Base-by-base conservation (phyloP, 2,329 filamentous ascomycete genomes). In the Pseudocercospora musae region DNA sequence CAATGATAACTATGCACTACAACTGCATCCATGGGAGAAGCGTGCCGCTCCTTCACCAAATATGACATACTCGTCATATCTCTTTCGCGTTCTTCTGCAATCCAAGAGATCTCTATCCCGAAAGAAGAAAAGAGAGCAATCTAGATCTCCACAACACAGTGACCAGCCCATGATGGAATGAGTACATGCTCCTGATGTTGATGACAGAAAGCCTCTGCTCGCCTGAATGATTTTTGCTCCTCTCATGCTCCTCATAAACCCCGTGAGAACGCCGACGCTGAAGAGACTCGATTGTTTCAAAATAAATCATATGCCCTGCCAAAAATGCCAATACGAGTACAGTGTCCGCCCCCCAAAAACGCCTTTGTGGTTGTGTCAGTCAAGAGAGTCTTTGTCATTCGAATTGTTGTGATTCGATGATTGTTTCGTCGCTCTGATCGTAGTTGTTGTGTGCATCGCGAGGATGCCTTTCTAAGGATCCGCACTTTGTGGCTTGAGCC, bases 401-500 rank as follows among this genome's bases (percentile, higher is more conserved):
- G 44, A 7, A 31, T 57, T 15, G 33, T 37, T 57, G 15, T 11
- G 20, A 44, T 57, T 42, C 20, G 54, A 25, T 49, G 44, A 49
- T 40, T 31, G 20, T n/a, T 52, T 52, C 21, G 48, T 52, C 8
- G 23, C 31, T 54, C 29, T 54, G 31, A 54, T 42, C 54, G 37
- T 59, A n/a, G 48, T 46, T 33, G 37, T 44, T 33, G 37, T 44
- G 48, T 54, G 48, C 25, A 44, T 33, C 13, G 42, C 33, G n/a
- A 37, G 37, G 42, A 60, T 54, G 60, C 57, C 60, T 20, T 55
- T 53, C 62, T 60, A 70, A 31, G 67, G 61, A 59, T 69, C 67
- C 20, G 68, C 65, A 33, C 53, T 70, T 62, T 70, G 67, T 33
- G 68, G 66, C 58, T 65, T 69, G 55, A 69, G 54, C 15, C 61